Percentiles rank a stretch among this genome's conserved stretches.
phyloP scores from a whole-genome alignment of 768 basidiomycete species.

The Zangia roseola region DNA sequence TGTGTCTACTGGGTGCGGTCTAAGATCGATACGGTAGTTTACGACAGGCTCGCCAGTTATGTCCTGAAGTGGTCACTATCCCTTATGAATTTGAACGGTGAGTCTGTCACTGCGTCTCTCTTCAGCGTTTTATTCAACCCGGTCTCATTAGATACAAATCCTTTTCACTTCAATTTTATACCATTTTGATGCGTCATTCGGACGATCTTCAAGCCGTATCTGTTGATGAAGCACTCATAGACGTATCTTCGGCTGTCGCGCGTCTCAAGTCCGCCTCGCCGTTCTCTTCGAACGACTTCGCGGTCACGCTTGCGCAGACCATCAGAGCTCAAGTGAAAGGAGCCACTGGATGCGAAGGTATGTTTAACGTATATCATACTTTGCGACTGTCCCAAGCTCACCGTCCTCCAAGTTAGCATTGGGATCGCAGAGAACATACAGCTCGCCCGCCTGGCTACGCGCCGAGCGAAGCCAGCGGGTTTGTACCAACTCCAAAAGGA shows the following conservation, averaged over 20 bases:
- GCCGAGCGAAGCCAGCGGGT: slow-evolving; percentile 87
- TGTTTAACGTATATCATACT: neutral
- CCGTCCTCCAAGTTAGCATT: slow-evolving; percentile 67
- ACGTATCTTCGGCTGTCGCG: slow-evolving; percentile 66
- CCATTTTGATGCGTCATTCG: slow-evolving; percentile 84
- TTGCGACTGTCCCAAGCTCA: neutral
- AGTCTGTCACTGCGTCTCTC: slow-evolving; percentile 15
- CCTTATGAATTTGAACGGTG: slow-evolving; percentile 93
- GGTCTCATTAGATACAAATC: slow-evolving; percentile 68
- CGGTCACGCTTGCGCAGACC: slow-evolving; percentile 75
- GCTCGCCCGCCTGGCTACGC: slow-evolving; percentile 88
- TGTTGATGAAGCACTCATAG: slow-evolving; percentile 93
- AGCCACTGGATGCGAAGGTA: slow-evolving; percentile 87
- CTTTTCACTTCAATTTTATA: slow-evolving; percentile 86
- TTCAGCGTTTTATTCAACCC: neutral
- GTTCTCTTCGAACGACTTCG: slow-evolving; percentile 47
- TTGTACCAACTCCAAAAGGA: slow-evolving; percentile 69
- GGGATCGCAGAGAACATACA: slow-evolving; percentile 92
- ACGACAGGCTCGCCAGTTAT: slow-evolving; percentile 75
- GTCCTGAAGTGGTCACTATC: slow-evolving; percentile 69
- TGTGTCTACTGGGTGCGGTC: neutral
- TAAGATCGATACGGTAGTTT: slow-evolving; percentile 44
- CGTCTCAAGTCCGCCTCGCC: slow-evolving; percentile 28
- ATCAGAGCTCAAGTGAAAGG: slow-evolving; percentile 76
- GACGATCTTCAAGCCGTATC: slow-evolving; percentile 95